Conservation (phyloP, 148 eudicot genomes). For the Dianthus caryophyllus region DNA sequence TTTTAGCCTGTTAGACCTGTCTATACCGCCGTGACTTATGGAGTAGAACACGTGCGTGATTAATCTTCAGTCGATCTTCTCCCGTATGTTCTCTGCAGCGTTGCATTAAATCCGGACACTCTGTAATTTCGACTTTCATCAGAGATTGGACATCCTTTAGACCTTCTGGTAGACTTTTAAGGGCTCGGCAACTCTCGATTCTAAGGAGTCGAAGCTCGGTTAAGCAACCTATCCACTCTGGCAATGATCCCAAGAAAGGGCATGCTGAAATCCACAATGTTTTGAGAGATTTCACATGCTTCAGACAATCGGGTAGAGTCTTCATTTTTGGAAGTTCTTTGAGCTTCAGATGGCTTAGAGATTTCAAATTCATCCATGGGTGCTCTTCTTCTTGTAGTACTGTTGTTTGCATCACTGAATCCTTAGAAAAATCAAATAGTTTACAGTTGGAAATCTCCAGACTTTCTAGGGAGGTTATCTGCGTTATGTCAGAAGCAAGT, state of each 20-base stretch:
- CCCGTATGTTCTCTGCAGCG: too few relatives aligned
- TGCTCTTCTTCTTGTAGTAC: slow-evolving; percentile 20
- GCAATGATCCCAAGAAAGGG: slow-evolving; percentile 10
- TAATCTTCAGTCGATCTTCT: too few relatives aligned
- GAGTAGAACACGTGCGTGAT: too few relatives aligned
- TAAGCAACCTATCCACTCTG: slow-evolving; percentile 23
- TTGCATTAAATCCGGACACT: too few relatives aligned
- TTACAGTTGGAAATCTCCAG: too few relatives aligned
- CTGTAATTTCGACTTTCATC: slow-evolving; percentile 24
- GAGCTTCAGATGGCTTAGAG: slow-evolving; percentile 11
- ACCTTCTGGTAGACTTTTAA: slow-evolving; percentile 20
- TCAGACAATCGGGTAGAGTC: slow-evolving; percentile 14
- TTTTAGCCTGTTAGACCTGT: too few relatives aligned
- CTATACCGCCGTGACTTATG: too few relatives aligned
- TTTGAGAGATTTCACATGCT: slow-evolving; percentile 16
- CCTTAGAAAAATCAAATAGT: too few relatives aligned
- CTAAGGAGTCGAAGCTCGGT: slow-evolving; percentile 20
- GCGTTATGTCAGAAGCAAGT: too few relatives aligned
- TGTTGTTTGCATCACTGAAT: background rate
- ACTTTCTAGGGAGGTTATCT: too few relatives aligned
- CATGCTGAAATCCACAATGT: slow-evolving; percentile 21
- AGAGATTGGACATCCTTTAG: slow-evolving; percentile 17
- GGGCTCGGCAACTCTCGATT: slow-evolving; percentile 18
- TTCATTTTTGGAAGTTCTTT: slow-evolving; percentile 20
- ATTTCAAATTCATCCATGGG: slow-evolving; percentile 14